Conservation (phyloP, 768 basidiomycete genomes). For the Gelatoporia subvermispora region DNA sequence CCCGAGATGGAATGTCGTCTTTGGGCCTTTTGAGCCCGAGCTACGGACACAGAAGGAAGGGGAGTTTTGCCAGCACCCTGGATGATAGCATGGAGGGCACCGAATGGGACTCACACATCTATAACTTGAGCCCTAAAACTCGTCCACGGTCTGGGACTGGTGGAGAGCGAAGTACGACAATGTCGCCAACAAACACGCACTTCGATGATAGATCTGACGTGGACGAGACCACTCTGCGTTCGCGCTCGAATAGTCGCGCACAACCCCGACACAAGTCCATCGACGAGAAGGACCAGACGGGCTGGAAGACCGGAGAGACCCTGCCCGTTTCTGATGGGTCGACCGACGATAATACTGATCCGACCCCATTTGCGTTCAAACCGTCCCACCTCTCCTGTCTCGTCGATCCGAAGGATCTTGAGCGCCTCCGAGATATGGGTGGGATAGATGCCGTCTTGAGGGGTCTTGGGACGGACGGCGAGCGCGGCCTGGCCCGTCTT, state of each 20-base stretch:
- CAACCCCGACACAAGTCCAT: constrained; percentile 11
- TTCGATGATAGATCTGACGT: constrained; percentile 34
- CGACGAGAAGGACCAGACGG: constrained; percentile 11
- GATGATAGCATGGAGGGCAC: constrained; percentile 41
- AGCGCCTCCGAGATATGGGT: constrained; percentile 63
- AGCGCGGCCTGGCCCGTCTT: constrained; percentile 34
- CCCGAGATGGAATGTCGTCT: constrained; percentile 46
- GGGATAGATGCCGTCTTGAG: constrained; percentile 62
- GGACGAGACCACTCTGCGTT: constrained; percentile 17
- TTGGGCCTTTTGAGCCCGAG: constrained; percentile 43
- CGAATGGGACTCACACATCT: constrained; percentile 23
- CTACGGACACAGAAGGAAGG: constrained; percentile 38
- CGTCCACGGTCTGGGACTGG: constrained; percentile 28
- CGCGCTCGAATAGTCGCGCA: constrained; percentile 8
- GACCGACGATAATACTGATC: constrained; percentile 48
- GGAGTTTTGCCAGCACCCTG: constrained; percentile 45
- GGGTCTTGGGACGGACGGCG: constrained; percentile 67
- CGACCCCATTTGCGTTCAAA: constrained; percentile 67
- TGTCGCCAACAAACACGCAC: constrained; percentile 33
- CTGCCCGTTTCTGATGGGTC: constrained; percentile 24
- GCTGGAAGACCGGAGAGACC: constrained; percentile 14
- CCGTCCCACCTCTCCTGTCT: constrained; percentile 77
- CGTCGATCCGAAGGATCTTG: constrained; percentile 84
- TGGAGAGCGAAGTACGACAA: constrained; percentile 12
- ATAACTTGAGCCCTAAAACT: constrained; percentile 24